A percentile compares a stretch with the other conserved stretches of the same genome.
These are phyloP conservation scores for Rhodomyrtus psidioides DNA, from an alignment of 441 rosid genomes.

Conservation along the genomic window DNA sequence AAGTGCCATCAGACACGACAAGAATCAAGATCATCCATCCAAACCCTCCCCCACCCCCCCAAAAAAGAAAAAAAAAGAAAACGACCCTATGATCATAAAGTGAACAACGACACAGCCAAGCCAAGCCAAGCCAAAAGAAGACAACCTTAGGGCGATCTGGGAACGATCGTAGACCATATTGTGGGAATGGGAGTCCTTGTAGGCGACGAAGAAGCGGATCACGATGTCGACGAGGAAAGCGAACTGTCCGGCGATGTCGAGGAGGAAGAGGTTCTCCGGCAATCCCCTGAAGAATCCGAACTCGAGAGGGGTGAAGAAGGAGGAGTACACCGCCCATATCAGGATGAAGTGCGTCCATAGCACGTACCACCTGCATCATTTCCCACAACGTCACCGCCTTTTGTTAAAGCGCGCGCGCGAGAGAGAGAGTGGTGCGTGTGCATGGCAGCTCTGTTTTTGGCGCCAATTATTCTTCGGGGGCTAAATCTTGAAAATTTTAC, in stretches of 20 bases:
- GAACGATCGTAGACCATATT: conserved; percentile 47
- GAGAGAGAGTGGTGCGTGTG: not conserved
- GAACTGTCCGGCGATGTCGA: conserved; percentile 78
- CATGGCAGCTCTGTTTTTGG: not conserved
- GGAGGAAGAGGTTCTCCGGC: conserved; percentile 59
- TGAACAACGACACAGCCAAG: not conserved
- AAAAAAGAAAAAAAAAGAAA: too few relatives aligned
- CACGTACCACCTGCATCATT: conserved; percentile 50
- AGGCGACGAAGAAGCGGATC: conserved; percentile 65
- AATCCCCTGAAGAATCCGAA: conserved; percentile 93
- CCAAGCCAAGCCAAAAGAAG: not conserved
- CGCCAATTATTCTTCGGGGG: not conserved
- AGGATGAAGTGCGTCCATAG: conserved; percentile 72
- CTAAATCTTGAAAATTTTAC: not conserved
- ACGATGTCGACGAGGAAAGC: conserved; percentile 79
- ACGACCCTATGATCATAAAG: not conserved
- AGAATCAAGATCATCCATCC: not conserved
- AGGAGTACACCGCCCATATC: conserved; percentile 89
- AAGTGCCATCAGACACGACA: not conserved
- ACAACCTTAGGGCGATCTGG: conserved; percentile 66
- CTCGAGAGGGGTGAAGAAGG: conserved; percentile 95
- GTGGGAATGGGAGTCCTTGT: conserved; percentile 58
- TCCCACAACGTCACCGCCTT: not conserved
- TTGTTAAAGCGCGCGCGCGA: not conserved
- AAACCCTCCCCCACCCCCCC: not conserved